Conservation (phyloP, 2,329 filamentous ascomycete genomes). For the Kalmusia sp. region DNA sequence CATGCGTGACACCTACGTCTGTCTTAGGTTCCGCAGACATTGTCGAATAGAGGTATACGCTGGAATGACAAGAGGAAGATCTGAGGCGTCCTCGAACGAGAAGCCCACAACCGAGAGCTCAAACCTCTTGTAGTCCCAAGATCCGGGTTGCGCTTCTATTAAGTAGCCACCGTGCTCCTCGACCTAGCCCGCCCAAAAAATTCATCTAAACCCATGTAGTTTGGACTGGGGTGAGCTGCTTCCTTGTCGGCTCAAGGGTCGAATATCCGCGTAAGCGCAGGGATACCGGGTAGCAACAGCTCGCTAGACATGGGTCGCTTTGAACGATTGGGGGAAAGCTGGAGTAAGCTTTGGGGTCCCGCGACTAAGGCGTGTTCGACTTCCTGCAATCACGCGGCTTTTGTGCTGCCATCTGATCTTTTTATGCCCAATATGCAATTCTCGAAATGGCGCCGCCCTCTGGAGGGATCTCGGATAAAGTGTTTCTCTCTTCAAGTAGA, state of each 20-base stretch:
- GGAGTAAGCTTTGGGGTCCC: constrained; percentile 14
- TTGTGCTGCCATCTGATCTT: constrained; percentile 5
- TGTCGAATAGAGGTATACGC: not conserved
- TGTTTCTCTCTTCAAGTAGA: constrained; percentile 1
- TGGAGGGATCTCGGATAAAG: constrained; percentile 21
- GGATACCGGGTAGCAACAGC: constrained; percentile 11
- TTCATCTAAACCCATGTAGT: constrained; percentile 19
- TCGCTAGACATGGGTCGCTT: constrained; percentile 15
- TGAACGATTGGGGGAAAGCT: constrained; percentile 26
- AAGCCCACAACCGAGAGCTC: constrained; percentile 23
- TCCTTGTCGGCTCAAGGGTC: constrained; percentile 19
- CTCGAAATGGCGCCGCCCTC: constrained; percentile 10
- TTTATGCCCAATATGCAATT: constrained; percentile 8
- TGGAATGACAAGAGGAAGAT: not conserved
- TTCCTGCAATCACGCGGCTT: constrained; percentile 18
- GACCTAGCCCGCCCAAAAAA: constrained; percentile 12
- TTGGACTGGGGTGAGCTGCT: constrained; percentile 3
- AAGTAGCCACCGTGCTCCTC: constrained; percentile 9
- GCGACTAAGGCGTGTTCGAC: constrained; percentile 12
- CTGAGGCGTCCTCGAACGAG: constrained; percentile 1
- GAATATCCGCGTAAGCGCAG: constrained; percentile 20
- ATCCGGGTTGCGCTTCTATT: constrained; percentile 17
- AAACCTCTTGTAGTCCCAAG: constrained; percentile 12
- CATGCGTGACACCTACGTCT: constrained; percentile 17
- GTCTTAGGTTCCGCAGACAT: constrained; percentile 17